Percentiles rank a stretch among this genome's conserved stretches.
Evolutionary conservation across 179 eudicot species (phyloP).

Genomic region (Corrigiola litoralis): DNA sequence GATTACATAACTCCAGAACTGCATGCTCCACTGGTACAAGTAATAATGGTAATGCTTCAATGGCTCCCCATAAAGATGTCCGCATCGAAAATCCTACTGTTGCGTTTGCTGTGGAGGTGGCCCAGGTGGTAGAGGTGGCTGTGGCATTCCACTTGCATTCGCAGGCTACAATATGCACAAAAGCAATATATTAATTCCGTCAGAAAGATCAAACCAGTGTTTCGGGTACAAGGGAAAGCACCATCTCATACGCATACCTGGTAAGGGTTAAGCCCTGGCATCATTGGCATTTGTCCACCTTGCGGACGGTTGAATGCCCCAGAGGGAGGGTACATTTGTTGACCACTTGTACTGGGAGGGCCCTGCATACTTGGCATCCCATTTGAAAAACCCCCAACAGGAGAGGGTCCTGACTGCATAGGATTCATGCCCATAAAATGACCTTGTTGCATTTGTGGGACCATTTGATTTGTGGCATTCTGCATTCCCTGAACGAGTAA

Average conservation of each 20-base stretch:
- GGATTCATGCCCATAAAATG: slow-evolving; percentile 76
- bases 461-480: slow-evolving; percentile 72
- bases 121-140: slow-evolving; percentile 50
- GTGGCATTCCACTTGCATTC: slow-evolving; percentile 58
- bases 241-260: slow-evolving; percentile 48
- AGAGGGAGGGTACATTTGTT: slow-evolving; percentile 64
- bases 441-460: slow-evolving; percentile 75
- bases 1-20: background rate
- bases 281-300: slow-evolving; percentile 72
- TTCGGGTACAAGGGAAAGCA: background rate
- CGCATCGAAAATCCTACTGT: slow-evolving; percentile 5
- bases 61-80: background rate
- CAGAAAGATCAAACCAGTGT: background rate
- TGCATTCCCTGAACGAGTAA: slow-evolving; percentile 53
- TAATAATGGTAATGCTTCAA: background rate
- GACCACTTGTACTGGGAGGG: slow-evolving; percentile 55
- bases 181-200: background rate
- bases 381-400: slow-evolving; percentile 55
- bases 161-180: slow-evolving; percentile 43
- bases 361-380: slow-evolving; percentile 70
- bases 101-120: slow-evolving; percentile 47
- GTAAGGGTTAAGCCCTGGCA: slow-evolving; percentile 84
- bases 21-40: background rate
- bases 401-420: slow-evolving; percentile 58
- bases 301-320: slow-evolving; percentile 82